Evolutionary conservation across 371 early-diverging fungal genomes (phyloP).

Genomic region (Haplosporangium sp.): DNA sequence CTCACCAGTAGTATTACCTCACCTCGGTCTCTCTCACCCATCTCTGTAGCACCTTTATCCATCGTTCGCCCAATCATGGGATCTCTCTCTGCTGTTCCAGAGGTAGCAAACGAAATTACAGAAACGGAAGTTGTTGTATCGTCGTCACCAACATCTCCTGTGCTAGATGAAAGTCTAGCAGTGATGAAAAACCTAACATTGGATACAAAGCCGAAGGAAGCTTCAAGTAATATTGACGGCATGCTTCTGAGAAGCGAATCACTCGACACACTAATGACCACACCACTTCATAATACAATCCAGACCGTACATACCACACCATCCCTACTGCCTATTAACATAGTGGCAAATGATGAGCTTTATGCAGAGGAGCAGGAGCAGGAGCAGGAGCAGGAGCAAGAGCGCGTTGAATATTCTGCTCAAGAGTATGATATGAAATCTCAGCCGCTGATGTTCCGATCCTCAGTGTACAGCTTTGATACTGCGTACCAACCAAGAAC

Average conservation of each 20-base stretch:
- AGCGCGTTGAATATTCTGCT: background rate
- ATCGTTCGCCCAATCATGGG: slow-evolving; percentile 10
- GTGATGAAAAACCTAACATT: background rate
- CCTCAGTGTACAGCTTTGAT: background rate
- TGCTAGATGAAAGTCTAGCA: background rate
- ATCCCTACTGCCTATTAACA: background rate
- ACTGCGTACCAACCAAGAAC: background rate
- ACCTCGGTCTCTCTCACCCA: slow-evolving; percentile 15
- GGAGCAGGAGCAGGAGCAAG: background rate
- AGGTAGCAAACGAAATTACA: background rate
- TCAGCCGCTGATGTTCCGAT: background rate
- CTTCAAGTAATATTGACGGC: background rate
- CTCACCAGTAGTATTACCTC: slow-evolving; percentile 11
- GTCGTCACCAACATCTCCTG: background rate
- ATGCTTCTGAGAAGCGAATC: background rate
- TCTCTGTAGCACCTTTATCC: slow-evolving; percentile 21
- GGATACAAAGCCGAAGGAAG: background rate
- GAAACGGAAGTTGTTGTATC: background rate
- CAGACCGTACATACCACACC: slow-evolving; percentile 17
- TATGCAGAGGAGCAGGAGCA: background rate
- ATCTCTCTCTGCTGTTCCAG: slow-evolving; percentile 16
- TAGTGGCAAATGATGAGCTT: background rate
- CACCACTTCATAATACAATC: background rate
- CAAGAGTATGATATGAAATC: background rate
- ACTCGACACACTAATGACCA: background rate